phyloP scores from a whole-genome alignment of 2,329 filamentous ascomycete genomes.

The Purpureocillium lavendulum region DNA sequence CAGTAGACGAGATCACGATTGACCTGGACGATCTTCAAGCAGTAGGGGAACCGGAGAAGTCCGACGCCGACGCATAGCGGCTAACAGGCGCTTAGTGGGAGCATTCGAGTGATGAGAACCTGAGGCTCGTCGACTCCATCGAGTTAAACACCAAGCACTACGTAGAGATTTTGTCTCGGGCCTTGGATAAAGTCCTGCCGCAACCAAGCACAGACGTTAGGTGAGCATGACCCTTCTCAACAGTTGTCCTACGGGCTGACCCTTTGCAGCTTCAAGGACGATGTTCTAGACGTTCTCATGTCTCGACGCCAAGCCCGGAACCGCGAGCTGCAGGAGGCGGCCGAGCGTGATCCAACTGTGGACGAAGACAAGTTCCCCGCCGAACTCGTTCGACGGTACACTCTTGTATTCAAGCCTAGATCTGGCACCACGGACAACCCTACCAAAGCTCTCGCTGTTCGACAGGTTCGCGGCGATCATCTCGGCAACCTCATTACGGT shows the following conservation, averaged over 20 bases:
- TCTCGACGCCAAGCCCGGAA: slow-evolving; percentile 83
- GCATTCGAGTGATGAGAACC: slow-evolving; percentile 55
- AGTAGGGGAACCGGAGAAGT: slow-evolving; percentile 46
- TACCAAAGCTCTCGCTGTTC: slow-evolving; percentile 69
- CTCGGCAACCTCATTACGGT: slow-evolving; percentile 90
- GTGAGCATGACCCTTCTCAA: slow-evolving; percentile 34
- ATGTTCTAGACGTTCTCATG: slow-evolving; percentile 95
- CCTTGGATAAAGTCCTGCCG: slow-evolving; percentile 82
- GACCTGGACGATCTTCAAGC: slow-evolving; percentile 80
- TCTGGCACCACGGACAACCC: slow-evolving; percentile 60
- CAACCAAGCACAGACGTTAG: slow-evolving; percentile 67
- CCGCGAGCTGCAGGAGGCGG: slow-evolving; percentile 60
- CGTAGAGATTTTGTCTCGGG: slow-evolving; percentile 81
- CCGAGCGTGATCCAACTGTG: slow-evolving; percentile 57
- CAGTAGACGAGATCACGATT: slow-evolving; percentile 68
- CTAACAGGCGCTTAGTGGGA: slow-evolving; percentile 54
- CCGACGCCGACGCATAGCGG: background rate
- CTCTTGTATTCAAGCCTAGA: slow-evolving; percentile 88
- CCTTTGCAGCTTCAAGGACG: slow-evolving; percentile 74
- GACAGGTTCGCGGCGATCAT: slow-evolving; percentile 87
- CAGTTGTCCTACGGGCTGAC: background rate
- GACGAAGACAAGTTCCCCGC: slow-evolving; percentile 78
- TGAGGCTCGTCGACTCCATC: slow-evolving; percentile 74
- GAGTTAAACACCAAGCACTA: slow-evolving; percentile 92
- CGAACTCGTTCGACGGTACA: slow-evolving; percentile 87